These are phyloP conservation scores for Aspergillus latus DNA, from an alignment of 2,329 filamentous ascomycete species.

Conservation along the genomic window DNA sequence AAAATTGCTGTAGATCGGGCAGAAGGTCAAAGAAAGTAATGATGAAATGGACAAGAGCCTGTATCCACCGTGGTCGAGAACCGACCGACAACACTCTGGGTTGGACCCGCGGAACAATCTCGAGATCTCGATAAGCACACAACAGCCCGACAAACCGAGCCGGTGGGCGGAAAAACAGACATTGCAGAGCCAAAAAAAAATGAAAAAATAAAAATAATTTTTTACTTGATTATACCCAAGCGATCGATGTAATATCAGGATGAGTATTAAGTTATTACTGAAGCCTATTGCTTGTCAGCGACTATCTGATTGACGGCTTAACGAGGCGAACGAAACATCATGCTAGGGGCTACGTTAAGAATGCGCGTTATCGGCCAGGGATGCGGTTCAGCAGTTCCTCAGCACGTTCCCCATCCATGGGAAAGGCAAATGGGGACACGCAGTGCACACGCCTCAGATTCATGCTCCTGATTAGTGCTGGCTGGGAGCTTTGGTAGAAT, in stretches of 20 bases:
- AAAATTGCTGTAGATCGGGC: conserved; percentile 7
- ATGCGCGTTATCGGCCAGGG: background rate
- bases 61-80: conserved; percentile 8
- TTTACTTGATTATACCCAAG: too few species aligned
- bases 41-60: conserved; percentile 1
- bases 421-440: background rate
- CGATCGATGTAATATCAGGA: too few species aligned
- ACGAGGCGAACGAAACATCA: background rate
- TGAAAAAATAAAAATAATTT: too few species aligned
- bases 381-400: background rate
- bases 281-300: background rate
- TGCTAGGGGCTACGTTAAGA: conserved; percentile 2
- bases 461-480: too few species aligned
- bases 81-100: background rate
- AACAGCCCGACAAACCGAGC: background rate
- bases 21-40: conserved; percentile 8
- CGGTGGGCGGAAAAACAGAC: background rate
- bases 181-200: background rate
- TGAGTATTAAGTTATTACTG: background rate
- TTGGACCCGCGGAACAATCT: conserved; percentile 2
- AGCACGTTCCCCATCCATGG: background rate
- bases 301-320: background rate
- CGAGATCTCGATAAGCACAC: background rate
- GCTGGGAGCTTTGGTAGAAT: too few species aligned
- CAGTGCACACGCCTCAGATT: background rate